Conservation (phyloP, 352 stramenopile genomes). For the Pythium dissimile region DNA sequence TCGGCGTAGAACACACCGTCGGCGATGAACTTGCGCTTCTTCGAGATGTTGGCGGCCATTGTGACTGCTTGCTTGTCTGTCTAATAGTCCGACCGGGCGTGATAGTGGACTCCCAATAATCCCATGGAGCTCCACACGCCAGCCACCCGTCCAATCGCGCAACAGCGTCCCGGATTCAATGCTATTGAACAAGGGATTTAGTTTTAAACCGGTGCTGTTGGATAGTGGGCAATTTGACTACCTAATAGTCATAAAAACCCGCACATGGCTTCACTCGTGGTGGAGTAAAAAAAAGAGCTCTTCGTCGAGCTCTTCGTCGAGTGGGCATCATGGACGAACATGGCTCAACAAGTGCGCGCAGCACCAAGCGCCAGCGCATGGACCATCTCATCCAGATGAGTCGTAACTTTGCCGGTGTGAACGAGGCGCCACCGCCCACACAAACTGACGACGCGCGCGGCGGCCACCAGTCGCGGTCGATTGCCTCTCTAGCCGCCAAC, state of each 20-base stretch:
- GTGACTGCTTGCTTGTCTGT: conserved; percentile 31
- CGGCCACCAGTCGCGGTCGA: too few species aligned
- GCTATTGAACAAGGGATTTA: background rate
- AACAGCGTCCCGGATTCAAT: conserved; percentile 1
- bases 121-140: too few species aligned
- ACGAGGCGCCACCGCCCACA: background rate
- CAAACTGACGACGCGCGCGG: background rate
- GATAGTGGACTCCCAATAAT: too few species aligned
- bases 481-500: too few species aligned
- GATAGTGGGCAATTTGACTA: background rate
- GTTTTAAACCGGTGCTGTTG: conserved; percentile 12
- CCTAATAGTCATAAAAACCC: conserved; percentile 1
- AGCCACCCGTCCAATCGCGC: conserved; percentile 1
- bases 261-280: conserved; percentile 7
- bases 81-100: conserved; percentile 2
- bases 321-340: too few species aligned
- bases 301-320: too few species aligned
- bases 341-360: background rate
- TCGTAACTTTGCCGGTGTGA: conserved; percentile 28
- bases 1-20: conserved; percentile 99
- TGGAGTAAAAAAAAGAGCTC: too few species aligned
- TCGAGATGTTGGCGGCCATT: conserved; percentile 94
- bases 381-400: conserved; percentile 51
- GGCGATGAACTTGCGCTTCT: conserved; percentile 99
- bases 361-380: conserved; percentile 52